phyloP scores from a whole-genome alignment of 2,329 filamentous ascomycete species.

The Epichloe sp. region DNA sequence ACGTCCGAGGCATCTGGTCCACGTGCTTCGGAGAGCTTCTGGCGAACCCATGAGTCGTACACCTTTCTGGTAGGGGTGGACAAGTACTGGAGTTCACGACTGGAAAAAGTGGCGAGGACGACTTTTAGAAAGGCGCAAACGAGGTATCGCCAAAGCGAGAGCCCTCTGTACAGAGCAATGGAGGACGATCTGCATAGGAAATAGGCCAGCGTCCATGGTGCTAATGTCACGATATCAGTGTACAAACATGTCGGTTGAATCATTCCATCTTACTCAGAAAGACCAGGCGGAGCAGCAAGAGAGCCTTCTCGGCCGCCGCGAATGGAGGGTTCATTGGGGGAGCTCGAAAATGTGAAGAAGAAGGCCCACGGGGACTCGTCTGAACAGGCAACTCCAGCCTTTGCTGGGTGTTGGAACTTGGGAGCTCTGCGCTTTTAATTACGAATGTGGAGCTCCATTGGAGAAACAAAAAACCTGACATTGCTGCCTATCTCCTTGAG shows the following conservation, averaged over 20 bases:
- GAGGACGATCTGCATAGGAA: neutral
- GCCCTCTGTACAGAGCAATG: neutral
- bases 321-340: neutral
- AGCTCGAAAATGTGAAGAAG: neutral
- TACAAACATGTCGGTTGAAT: too few relatives aligned
- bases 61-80: neutral
- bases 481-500: too few relatives aligned
- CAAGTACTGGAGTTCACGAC: constrained; percentile 6
- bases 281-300: neutral
- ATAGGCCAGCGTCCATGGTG: neutral
- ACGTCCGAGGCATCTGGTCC: neutral
- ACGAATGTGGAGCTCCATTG: neutral
- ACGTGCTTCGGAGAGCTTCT: neutral
- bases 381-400: neutral
- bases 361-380: neutral
- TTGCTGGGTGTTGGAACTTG: neutral
- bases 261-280: neutral
- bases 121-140: constrained; percentile 2
- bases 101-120: neutral
- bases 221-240: neutral
- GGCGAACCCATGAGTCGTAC: constrained; percentile 4
- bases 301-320: neutral
- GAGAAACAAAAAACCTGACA: too few relatives aligned
- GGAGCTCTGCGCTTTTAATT: neutral
- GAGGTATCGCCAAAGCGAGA: neutral